Evolutionary conservation across 2,329 filamentous ascomycete genomes (phyloP).

Genomic region (Cladophialophora chaetospira): DNA sequence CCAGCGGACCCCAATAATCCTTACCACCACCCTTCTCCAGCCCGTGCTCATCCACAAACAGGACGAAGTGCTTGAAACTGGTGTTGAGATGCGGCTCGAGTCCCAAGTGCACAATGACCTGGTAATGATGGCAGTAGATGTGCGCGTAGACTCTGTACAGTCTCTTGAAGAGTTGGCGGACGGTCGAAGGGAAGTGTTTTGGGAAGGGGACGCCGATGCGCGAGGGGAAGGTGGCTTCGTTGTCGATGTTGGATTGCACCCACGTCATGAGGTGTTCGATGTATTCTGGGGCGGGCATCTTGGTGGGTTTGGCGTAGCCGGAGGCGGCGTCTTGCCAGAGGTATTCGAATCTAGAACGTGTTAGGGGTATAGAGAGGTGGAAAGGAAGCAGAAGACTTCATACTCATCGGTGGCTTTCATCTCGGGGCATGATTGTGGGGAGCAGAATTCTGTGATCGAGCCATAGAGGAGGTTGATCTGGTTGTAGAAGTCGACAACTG

Average conservation of each 20-base stretch:
- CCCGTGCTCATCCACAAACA: conserved; percentile 96
- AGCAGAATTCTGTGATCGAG: conserved; percentile 98
- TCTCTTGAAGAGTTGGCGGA: conserved; percentile 97
- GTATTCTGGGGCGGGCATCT: conserved; percentile 96
- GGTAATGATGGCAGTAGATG: conserved; percentile 99
- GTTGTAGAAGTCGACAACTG: conserved; percentile 99
- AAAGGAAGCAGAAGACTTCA: conserved; percentile 34
- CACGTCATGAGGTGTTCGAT: conserved; percentile 97
- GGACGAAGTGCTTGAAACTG: conserved; percentile 98
- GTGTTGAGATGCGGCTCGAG: conserved; percentile 97
- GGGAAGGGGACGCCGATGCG: conserved; percentile 93
- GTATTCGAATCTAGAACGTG: conserved; percentile 79
- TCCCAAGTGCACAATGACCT: conserved; percentile 89
- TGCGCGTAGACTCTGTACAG: conserved; percentile 98
- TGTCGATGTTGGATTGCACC: conserved; percentile 94
- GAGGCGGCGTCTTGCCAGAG: conserved; percentile 96
- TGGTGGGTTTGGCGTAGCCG: conserved; percentile 86
- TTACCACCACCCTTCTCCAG: conserved; percentile 75
- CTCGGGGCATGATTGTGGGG: conserved; percentile 92
- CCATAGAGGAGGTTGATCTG: conserved; percentile 99
- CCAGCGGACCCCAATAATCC: conserved; percentile 95
- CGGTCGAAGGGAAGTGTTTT: conserved; percentile 82
- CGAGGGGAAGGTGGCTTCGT: conserved; percentile 92
- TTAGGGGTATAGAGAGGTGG: conserved; percentile 13
- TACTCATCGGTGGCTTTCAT: conserved; percentile 99